phyloP scores from a whole-genome alignment of 805 yeast species.

The Starmera caribaea region DNA sequence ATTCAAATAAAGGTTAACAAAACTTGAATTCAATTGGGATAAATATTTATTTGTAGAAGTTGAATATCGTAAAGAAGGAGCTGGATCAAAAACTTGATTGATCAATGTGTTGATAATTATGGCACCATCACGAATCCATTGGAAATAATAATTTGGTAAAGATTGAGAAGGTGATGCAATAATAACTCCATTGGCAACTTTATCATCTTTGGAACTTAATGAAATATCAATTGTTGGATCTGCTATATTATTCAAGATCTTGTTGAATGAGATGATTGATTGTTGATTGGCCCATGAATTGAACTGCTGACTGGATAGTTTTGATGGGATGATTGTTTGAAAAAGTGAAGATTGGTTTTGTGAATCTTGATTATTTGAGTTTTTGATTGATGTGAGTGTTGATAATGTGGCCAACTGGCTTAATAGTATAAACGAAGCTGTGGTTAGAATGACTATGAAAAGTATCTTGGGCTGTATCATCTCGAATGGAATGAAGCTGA shows the following conservation, averaged over 20 bases:
- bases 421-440: no score
- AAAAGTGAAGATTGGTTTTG: no score
- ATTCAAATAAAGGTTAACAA: conserved; percentile 51
- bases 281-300: conserved; percentile 37
- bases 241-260: conserved; percentile 39
- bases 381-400: no score
- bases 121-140: conserved; percentile 90
- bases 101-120: conserved; percentile 62
- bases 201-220: conserved; percentile 16
- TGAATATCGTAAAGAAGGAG: conserved; percentile 2
- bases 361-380: no score
- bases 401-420: no score
- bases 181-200: conserved; percentile 57
- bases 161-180: conserved; percentile 74
- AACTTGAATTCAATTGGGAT: conserved; percentile 3
- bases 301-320: conserved; percentile 13
- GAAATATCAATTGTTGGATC: conserved; percentile 23
- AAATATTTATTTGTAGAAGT: conserved; percentile 17
- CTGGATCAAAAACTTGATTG: conserved; percentile 37
- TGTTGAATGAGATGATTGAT: conserved; percentile 27
- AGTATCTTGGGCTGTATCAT: no score
- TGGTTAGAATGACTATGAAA: no score
- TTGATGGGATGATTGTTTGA: no score
- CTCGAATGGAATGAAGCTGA: no score
- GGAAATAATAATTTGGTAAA: conserved; percentile 75